Conservation (phyloP, 371 early-diverging fungal species). For the Catenaria anguillulae region DNA sequence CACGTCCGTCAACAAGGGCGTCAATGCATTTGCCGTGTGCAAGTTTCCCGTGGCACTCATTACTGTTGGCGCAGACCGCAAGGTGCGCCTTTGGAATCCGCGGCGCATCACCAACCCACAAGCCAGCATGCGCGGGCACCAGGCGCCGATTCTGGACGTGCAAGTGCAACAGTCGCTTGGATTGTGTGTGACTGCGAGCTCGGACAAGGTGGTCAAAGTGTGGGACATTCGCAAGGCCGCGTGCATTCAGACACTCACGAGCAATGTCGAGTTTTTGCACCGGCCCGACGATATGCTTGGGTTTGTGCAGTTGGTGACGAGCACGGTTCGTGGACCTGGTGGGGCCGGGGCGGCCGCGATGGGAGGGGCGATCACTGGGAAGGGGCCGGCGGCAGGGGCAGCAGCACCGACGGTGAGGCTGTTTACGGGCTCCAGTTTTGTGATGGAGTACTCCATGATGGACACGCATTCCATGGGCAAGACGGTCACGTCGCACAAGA, state of each 20-base stretch:
- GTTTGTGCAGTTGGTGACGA: constrained; percentile 27
- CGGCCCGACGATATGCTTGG: constrained; percentile 32
- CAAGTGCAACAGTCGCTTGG: constrained; percentile 33
- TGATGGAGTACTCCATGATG: constrained; percentile 8
- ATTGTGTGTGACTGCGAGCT: constrained; percentile 29
- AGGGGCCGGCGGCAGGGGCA: too few species aligned
- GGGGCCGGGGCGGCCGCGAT: too few species aligned
- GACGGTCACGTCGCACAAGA: not conserved
- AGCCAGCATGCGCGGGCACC: constrained; percentile 31
- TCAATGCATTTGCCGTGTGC: constrained; percentile 25
- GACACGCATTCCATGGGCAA: not conserved
- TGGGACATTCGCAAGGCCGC: constrained; percentile 34
- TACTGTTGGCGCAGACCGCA: constrained; percentile 11
- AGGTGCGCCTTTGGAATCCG: constrained; percentile 35
- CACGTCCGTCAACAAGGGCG: constrained; percentile 25
- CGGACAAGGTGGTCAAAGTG: constrained; percentile 35
- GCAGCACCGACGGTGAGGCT: constrained; percentile 27
- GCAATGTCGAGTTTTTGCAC: constrained; percentile 24
- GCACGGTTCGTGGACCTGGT: constrained; percentile 28
- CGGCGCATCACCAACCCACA: constrained; percentile 38
- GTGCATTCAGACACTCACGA: constrained; percentile 33
- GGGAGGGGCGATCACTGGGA: too few species aligned
- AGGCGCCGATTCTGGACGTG: constrained; percentile 24
- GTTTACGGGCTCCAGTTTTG: not conserved
- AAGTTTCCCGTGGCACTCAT: constrained; percentile 26